phyloP scores from a whole-genome alignment of 805 yeast species.

The Saccharomycopsis fodiens region DNA sequence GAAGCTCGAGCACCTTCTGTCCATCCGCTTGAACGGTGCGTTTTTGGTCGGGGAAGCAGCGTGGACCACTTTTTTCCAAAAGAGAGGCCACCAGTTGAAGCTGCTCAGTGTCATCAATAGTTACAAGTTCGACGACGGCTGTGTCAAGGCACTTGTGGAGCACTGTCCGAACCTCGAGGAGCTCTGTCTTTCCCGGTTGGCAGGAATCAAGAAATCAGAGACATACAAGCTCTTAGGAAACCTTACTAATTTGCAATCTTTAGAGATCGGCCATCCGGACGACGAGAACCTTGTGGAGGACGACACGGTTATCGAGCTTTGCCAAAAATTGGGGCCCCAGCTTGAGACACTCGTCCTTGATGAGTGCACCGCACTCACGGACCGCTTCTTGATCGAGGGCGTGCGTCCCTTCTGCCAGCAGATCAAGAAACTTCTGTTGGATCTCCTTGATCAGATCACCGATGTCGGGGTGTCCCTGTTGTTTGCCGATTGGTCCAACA shows the following conservation, averaged over 20 bases:
- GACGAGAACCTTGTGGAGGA: constrained; percentile 61
- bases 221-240: constrained; percentile 59
- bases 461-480: constrained; percentile 57
- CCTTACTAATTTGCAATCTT: constrained; percentile 41
- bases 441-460: constrained; percentile 54
- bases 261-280: constrained; percentile 65
- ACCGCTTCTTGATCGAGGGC: constrained; percentile 50
- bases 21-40: constrained; percentile 77
- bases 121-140: constrained; percentile 68
- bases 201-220: constrained; percentile 54
- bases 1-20: constrained; percentile 47
- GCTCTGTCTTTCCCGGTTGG: constrained; percentile 60
- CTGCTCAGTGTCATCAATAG: constrained; percentile 69
- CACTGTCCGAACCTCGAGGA: constrained; percentile 53
- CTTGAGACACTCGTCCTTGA: constrained; percentile 53
- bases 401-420: constrained; percentile 48
- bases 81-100: constrained; percentile 44
- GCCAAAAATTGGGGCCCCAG: constrained; percentile 56
- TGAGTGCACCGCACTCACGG: constrained; percentile 71
- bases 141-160: constrained; percentile 54
- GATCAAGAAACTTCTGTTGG: constrained; percentile 52
- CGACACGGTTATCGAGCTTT: constrained; percentile 51
- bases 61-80: constrained; percentile 73
- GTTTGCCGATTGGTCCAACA: constrained; percentile 50
- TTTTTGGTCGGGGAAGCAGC: constrained; percentile 67